Evolutionary conservation across 1,284 basidiomycete genomes (phyloP), one percentile per base, ranked within the genome.

Genomic region (Retiboletus fuscus): DNA sequence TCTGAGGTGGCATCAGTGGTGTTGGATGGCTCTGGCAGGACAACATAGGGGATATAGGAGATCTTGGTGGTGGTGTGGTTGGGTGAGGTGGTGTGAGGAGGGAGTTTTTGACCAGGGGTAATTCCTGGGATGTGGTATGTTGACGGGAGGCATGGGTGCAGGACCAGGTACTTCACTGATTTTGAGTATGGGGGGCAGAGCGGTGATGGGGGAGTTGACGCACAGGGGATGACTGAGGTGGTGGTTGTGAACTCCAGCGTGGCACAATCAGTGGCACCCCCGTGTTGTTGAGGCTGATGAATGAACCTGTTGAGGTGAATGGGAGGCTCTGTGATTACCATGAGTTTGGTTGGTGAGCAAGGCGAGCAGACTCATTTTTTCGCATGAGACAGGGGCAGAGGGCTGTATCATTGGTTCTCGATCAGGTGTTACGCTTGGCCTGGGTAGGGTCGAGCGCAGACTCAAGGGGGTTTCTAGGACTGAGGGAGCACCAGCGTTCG

Each of bases 41-140:
- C 71, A 18, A 30, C 53, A 24, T 66, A 81, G 3, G 81, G 82
- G 34, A 83, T 71, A 51, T 81, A 82, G 11, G 82, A 72, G 4
- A 81, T 81, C 64, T 72, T 80, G 18, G 80, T 83, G 46, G 83
- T 82, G 3, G 80, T 76, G 2, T 82, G 80, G 30, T 81, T 83
- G 44, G 83, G 78, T 39, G 76, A 73, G 22, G 82, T 81, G 39
- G 82, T 77, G 58, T 82, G 81, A 12, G 82, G 80, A 7, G 80
- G 81, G 0, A 83, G 78, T 39, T 82, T 82, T 68, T 82, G 81
- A 3, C 73, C 77, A n/a, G 77, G 74, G 1, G 77, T 68, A 0
- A 79, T 74, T 5, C 81, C 78, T 2, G 78, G 73, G n/a, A 82
- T 78, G 26, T 2, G 73, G 79, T 44, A 71, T 76, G 24, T 76